Evolutionary conservation across 169 alveolate genomes (phyloP).

Genomic region (Eimeria tenella): DNA sequence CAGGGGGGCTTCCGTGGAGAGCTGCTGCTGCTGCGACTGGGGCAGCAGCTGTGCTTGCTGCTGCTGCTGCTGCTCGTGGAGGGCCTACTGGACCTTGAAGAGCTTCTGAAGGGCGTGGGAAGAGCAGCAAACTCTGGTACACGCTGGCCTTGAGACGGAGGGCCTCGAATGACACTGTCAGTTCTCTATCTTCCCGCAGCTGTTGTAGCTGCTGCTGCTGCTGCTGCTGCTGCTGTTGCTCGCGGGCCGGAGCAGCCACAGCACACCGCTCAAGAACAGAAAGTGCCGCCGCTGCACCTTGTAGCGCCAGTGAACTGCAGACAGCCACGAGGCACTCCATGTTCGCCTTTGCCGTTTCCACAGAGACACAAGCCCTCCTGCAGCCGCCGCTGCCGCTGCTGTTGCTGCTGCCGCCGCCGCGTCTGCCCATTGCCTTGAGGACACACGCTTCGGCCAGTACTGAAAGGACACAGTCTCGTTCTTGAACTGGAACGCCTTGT

Average conservation of each 20-base stretch:
- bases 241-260: conserved; percentile 7
- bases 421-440: not conserved
- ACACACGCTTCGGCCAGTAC: not conserved
- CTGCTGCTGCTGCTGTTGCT: conserved; percentile 56
- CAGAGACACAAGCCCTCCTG: not conserved
- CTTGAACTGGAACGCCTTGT: not conserved
- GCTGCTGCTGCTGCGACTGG: conserved; percentile 3
- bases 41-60: conserved; percentile 19
- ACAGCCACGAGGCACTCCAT: conserved; percentile 38
- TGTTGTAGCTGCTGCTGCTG: conserved; percentile 21
- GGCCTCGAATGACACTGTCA: not conserved
- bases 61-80: not conserved
- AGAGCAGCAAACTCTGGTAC: conserved; percentile 28
- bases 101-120: conserved; percentile 5
- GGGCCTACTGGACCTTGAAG: not conserved
- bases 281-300: conserved; percentile 53
- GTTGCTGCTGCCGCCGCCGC: not conserved
- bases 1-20: not conserved
- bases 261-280: conserved; percentile 5
- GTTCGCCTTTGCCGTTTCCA: conserved; percentile 20
- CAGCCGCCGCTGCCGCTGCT: conserved; percentile 67
- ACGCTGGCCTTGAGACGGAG: not conserved
- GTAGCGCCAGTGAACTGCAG: conserved; percentile 40
- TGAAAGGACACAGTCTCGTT: conserved; percentile 46
- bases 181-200: not conserved